Evolutionary conservation across 1,284 basidiomycete genomes (phyloP).

Genomic region (Ustilago esculenta): DNA sequence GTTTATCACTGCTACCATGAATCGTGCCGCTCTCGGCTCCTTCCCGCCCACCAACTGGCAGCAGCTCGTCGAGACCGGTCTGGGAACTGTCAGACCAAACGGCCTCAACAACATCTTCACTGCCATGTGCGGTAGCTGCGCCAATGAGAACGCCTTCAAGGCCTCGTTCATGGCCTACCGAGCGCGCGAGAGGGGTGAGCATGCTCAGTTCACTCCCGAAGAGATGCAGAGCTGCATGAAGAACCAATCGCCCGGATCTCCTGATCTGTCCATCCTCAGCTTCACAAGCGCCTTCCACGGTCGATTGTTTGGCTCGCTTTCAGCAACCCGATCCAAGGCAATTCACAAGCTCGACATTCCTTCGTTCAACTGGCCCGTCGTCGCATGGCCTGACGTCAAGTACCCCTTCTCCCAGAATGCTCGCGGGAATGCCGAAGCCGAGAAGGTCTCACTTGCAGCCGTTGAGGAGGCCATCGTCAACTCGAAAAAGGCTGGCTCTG

Average conservation of each 20-base stretch:
- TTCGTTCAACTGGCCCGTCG: slow-evolving; percentile 72
- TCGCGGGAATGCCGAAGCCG: slow-evolving; percentile 69
- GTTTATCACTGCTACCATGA: slow-evolving; percentile 68
- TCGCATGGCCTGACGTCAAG: slow-evolving; percentile 70
- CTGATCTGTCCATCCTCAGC: slow-evolving; percentile 70
- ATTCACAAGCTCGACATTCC: slow-evolving; percentile 73
- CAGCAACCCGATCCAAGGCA: slow-evolving; percentile 69
- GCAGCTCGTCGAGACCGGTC: slow-evolving; percentile 69
- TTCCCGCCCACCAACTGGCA: slow-evolving; percentile 71
- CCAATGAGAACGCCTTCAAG: slow-evolving; percentile 71
- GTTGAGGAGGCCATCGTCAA: slow-evolving; percentile 68
- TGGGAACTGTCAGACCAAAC: slow-evolving; percentile 70
- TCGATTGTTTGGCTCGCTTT: slow-evolving; percentile 67
- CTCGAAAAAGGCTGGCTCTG: slow-evolving; percentile 62
- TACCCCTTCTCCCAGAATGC: slow-evolving; percentile 70
- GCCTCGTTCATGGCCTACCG: slow-evolving; percentile 71
- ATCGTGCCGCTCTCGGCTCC: slow-evolving; percentile 71
- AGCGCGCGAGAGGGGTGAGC: slow-evolving; percentile 66
- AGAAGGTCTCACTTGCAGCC: slow-evolving; percentile 63
- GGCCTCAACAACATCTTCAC: slow-evolving; percentile 70
- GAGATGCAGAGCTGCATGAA: slow-evolving; percentile 70
- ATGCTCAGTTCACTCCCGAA: slow-evolving; percentile 29
- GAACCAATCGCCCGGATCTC: slow-evolving; percentile 71
- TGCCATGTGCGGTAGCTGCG: slow-evolving; percentile 67
- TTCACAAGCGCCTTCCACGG: slow-evolving; percentile 70